Evolutionary conservation across 2,329 filamentous ascomycete species (phyloP).

Genomic region (Alternaria sp.): DNA sequence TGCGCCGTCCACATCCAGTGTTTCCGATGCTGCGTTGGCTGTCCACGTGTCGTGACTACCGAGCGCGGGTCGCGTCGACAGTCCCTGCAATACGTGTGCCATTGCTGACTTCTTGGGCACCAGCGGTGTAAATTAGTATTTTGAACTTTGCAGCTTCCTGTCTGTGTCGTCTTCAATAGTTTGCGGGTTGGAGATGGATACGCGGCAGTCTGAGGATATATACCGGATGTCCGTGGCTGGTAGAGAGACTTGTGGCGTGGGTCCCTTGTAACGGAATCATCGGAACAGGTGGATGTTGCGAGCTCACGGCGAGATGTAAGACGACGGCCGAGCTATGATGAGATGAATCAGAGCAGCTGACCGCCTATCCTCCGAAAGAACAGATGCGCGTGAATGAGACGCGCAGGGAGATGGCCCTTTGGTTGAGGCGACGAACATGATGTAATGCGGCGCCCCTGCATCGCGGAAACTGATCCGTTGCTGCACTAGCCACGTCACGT

Average conservation of each 20-base stretch:
- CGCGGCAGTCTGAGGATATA: constrained; percentile 1
- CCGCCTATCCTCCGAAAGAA: constrained; percentile 11
- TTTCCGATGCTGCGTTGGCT: constrained; percentile 28
- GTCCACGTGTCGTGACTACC: constrained; percentile 37
- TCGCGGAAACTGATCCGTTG: background rate
- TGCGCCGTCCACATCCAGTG: constrained; percentile 51
- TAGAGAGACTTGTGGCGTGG: constrained; percentile 18
- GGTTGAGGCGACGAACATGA: background rate
- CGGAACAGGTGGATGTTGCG: constrained; percentile 6
- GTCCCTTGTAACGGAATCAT: constrained; percentile 13
- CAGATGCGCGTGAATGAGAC: background rate
- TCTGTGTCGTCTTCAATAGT: background rate
- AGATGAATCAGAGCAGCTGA: constrained; percentile 11
- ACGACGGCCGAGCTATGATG: background rate
- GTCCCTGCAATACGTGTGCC: constrained; percentile 37
- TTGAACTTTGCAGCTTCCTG: constrained; percentile 6
- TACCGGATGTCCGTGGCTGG: constrained; percentile 4
- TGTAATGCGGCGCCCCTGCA: constrained; percentile 3
- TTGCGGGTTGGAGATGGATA: background rate
- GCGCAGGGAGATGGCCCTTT: background rate
- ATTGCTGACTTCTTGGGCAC: constrained; percentile 29
- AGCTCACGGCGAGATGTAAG: constrained; percentile 2
- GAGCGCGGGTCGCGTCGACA: constrained; percentile 23
- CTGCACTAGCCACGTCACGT: constrained; percentile 5
- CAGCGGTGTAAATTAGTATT: constrained; percentile 18